Conservation (phyloP, 2,329 filamentous ascomycete genomes). For the Epichloe sp. region DNA sequence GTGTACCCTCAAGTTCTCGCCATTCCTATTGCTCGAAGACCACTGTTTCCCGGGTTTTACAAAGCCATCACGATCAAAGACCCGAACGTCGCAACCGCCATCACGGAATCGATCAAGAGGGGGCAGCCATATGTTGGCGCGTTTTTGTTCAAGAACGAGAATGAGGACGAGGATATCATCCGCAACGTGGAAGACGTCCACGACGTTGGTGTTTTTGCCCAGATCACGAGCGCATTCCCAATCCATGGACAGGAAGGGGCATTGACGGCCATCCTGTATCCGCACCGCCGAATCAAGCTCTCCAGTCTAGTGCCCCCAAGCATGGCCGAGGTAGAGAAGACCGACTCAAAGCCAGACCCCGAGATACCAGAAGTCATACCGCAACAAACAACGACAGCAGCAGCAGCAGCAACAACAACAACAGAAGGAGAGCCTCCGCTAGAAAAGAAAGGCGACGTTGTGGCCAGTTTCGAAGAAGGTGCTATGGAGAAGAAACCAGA, state of each 20-base stretch:
- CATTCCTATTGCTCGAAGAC: constrained; percentile 86
- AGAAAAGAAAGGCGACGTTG: constrained; percentile 82
- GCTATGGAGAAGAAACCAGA: constrained; percentile 47
- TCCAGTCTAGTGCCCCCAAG: constrained; percentile 66
- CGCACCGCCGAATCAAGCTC: constrained; percentile 86
- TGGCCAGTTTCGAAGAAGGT: constrained; percentile 90
- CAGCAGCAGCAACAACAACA: constrained; percentile 9
- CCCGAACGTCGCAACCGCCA: constrained; percentile 78
- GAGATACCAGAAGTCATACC: constrained; percentile 47
- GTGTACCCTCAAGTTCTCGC: constrained; percentile 96
- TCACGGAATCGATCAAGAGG: constrained; percentile 91
- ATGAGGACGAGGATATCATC: constrained; percentile 86
- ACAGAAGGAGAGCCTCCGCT: constrained; percentile 36
- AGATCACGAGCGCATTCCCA: constrained; percentile 93
- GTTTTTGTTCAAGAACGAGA: constrained; percentile 94
- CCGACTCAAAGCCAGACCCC: constrained; percentile 34
- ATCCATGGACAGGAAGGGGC: constrained; percentile 74
- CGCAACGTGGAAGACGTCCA: constrained; percentile 84
- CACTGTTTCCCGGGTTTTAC: constrained; percentile 94
- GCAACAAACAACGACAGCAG: constrained; percentile 24
- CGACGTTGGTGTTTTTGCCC: constrained; percentile 91
- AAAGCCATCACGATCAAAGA: constrained; percentile 97
- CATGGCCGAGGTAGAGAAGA: constrained; percentile 35
- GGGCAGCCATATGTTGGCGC: constrained; percentile 96
- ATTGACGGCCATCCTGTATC: constrained; percentile 88